Evolutionary conservation across 2,329 filamentous ascomycete genomes (phyloP).

Genomic region (Domatiomyces globalis): DNA sequence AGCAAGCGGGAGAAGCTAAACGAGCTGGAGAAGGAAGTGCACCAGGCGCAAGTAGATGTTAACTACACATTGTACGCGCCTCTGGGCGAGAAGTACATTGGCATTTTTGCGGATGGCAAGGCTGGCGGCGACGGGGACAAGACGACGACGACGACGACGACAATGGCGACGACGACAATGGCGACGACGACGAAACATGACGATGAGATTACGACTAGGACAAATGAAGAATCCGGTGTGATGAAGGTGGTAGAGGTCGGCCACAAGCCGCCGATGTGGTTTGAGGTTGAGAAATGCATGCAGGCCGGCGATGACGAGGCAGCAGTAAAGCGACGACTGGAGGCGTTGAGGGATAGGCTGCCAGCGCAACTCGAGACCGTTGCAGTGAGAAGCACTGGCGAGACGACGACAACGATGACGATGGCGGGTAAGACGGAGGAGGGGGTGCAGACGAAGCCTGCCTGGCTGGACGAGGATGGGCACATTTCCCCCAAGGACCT

Average conservation of each 20-base stretch:
- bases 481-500: constrained; percentile 10
- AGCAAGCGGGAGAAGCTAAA: constrained; percentile 9
- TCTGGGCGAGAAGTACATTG: constrained; percentile 44
- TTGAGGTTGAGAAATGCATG: constrained; percentile 31
- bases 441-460: constrained; percentile 3
- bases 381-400: constrained; percentile 2
- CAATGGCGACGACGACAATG: constrained; percentile 11
- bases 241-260: constrained; percentile 1
- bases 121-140: constrained; percentile 12
- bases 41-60: constrained; percentile 42
- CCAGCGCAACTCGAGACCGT: constrained; percentile 6
- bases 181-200: constrained; percentile 13
- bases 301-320: not conserved
- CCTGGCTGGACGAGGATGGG: constrained; percentile 11
- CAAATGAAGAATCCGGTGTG: constrained; percentile 8
- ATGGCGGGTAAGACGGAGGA: constrained; percentile 3
- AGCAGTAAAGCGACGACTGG: constrained; percentile 20
- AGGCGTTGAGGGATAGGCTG: constrained; percentile 29
- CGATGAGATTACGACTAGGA: constrained; percentile 13
- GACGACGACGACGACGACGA: constrained; percentile 7
- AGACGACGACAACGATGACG: constrained; percentile 6
- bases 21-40: constrained; percentile 21
- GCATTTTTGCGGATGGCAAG: constrained; percentile 34
- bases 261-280: constrained; percentile 28
- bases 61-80: constrained; percentile 52